Percentiles rank a stretch among this genome's conserved stretches.
Evolutionary conservation across 2,329 filamentous ascomycete species (phyloP).

Genomic region (Aureobasidium sp.): DNA sequence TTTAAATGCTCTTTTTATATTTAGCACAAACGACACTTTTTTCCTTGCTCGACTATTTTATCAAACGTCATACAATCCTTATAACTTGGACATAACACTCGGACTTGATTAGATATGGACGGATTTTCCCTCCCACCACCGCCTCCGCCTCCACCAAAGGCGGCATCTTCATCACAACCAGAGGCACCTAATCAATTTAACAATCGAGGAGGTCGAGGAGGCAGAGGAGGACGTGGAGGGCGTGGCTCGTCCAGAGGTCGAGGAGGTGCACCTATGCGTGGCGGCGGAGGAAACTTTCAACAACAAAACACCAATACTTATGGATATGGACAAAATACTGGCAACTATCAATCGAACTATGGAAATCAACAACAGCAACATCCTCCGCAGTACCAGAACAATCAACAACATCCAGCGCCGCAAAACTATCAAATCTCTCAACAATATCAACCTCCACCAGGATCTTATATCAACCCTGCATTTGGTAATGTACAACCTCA

Average conservation of each 20-base stretch:
- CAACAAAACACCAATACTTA: background rate
- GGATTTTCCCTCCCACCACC: conserved; percentile 54
- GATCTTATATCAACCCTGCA: conserved; percentile 34
- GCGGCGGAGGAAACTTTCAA: conserved; percentile 1
- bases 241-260: conserved; percentile 27
- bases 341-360: conserved; percentile 4
- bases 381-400: background rate
- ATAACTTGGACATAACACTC: background rate
- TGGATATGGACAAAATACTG: conserved; percentile 15
- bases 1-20: conserved; percentile 6
- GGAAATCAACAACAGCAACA: conserved; percentile 14
- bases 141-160: conserved; percentile 45
- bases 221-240: conserved; percentile 34
- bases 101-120: conserved; percentile 18
- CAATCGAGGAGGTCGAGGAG: conserved; percentile 30
- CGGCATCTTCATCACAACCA: conserved; percentile 23
- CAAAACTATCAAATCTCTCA: background rate
- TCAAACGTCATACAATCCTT: background rate
- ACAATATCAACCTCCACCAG: conserved; percentile 27
- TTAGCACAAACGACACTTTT: background rate
- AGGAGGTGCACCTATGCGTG: conserved; percentile 11
- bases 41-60: too few species aligned
- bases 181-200: conserved; percentile 30
- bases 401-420: background rate
- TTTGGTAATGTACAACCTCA: conserved; percentile 11